These are phyloP conservation scores for Lactarius deliciosus DNA, from an alignment of 768 basidiomycete genomes.

Conservation along the genomic window DNA sequence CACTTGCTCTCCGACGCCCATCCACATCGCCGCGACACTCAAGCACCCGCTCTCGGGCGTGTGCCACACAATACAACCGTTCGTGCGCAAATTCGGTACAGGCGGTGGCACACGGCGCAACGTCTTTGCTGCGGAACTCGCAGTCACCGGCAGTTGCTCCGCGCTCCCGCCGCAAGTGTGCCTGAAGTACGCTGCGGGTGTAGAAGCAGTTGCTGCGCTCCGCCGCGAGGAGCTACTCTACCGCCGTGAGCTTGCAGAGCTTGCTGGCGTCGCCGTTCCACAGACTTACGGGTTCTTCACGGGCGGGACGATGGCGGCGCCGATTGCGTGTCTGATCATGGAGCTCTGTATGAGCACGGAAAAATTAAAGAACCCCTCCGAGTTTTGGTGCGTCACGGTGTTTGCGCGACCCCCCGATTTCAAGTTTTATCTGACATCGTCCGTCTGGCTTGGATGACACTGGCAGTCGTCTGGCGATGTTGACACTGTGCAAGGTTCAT, in stretches of 20 bases:
- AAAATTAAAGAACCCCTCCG: conserved; percentile 2
- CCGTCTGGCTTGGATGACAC: neutral
- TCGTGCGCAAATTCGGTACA: neutral
- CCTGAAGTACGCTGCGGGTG: conserved; percentile 19
- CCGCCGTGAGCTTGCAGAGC: conserved; percentile 4
- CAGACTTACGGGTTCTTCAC: conserved; percentile 14
- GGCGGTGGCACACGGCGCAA: conserved; percentile 8
- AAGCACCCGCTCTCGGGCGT: conserved; percentile 3
- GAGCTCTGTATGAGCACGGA: conserved; percentile 17
- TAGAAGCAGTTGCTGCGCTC: conserved; percentile 4
- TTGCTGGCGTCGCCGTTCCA: conserved; percentile 18
- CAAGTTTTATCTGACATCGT: neutral
- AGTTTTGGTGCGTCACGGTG: conserved; percentile 15
- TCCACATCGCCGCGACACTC: conserved; percentile 4
- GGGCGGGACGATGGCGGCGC: conserved; percentile 7
- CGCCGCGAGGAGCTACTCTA: conserved; percentile 10
- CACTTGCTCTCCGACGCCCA: neutral
- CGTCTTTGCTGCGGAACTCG: conserved; percentile 15
- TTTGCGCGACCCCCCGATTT: neutral
- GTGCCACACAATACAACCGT: neutral
- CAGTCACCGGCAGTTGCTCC: neutral
- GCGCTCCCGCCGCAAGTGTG: conserved; percentile 6
- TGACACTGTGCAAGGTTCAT: conserved; percentile 19
- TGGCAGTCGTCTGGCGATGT: conserved; percentile 19
- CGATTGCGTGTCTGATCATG: conserved; percentile 15